These are phyloP conservation scores for Globisporangium cederbergense DNA, from an alignment of 352 stramenopile genomes.

Conservation along the genomic window DNA sequence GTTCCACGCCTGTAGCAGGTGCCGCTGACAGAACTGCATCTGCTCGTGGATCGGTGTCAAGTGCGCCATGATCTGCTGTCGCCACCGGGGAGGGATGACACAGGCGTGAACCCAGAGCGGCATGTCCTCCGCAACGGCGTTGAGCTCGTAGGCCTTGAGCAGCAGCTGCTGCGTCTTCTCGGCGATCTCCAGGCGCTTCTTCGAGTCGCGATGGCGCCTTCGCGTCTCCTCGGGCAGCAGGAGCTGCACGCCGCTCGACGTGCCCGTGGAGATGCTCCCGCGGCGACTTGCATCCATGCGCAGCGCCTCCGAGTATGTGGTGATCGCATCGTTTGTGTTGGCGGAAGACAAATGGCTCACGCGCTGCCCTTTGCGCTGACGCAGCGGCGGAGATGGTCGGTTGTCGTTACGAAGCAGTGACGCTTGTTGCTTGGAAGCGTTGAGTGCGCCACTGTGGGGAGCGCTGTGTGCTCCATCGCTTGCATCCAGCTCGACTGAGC, in stretches of 20 bases:
- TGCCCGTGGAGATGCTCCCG: constrained; percentile 22
- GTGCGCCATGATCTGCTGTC: constrained; percentile 32
- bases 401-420: not conserved
- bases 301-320: constrained; percentile 22
- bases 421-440: not conserved
- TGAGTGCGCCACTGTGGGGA: not conserved
- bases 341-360: not conserved
- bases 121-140: constrained; percentile 28
- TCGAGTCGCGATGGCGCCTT: constrained; percentile 29
- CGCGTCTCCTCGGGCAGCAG: constrained; percentile 22
- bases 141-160: constrained; percentile 34
- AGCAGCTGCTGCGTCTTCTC: constrained; percentile 33
- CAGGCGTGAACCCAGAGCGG: constrained; percentile 38
- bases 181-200: constrained; percentile 35
- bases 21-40: constrained; percentile 30
- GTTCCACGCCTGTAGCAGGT: constrained; percentile 31
- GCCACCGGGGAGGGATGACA: constrained; percentile 38
- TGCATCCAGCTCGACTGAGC: not conserved
- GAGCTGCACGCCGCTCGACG: not conserved
- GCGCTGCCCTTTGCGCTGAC: constrained; percentile 3
- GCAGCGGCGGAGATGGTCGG: not conserved
- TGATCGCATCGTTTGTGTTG: constrained; percentile 7
- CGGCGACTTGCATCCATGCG: constrained; percentile 14
- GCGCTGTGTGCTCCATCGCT: not conserved
- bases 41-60: constrained; percentile 34